Percentiles rank a stretch among this genome's conserved stretches.
Evolutionary conservation across 805 yeast genomes (phyloP).

Genomic region (Barnettozyma sp.): DNA sequence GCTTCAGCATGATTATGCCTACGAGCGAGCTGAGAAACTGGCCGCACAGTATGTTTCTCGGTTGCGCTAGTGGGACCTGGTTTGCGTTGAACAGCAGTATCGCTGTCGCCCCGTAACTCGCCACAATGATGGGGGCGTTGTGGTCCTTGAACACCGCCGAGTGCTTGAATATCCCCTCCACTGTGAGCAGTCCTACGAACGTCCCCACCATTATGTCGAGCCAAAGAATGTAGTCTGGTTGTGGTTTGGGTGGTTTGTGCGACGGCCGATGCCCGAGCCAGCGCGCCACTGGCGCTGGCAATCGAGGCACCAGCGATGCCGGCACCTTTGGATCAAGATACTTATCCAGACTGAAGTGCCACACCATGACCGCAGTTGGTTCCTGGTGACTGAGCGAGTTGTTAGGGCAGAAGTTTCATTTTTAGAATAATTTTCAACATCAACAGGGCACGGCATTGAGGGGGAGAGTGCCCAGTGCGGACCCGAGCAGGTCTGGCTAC

Average conservation of each 20-base stretch:
- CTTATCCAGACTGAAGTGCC: slow-evolving; percentile 14
- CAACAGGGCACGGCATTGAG: no score
- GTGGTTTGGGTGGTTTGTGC: slow-evolving; percentile 16
- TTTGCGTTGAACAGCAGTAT: slow-evolving; percentile 49
- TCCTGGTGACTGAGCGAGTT: no score
- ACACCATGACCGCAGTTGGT: no score
- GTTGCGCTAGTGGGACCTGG: slow-evolving; percentile 55
- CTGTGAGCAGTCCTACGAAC: slow-evolving; percentile 37
- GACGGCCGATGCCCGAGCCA: slow-evolving; percentile 35
- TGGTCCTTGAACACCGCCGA: slow-evolving; percentile 32
- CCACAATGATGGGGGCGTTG: slow-evolving; percentile 44
- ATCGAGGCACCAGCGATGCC: slow-evolving; percentile 21
- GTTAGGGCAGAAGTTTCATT: no score
- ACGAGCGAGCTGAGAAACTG: slow-evolving; percentile 46
- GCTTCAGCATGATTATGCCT: slow-evolving; percentile 48
- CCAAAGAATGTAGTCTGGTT: slow-evolving; percentile 37
- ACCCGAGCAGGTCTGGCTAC: no score
- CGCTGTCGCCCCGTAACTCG: slow-evolving; percentile 57
- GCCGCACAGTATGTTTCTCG: slow-evolving; percentile 51
- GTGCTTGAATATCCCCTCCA: slow-evolving; percentile 40
- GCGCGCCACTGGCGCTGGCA: slow-evolving; percentile 32
- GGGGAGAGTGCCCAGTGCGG: no score
- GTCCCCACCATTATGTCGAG: slow-evolving; percentile 39
- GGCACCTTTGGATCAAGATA: slow-evolving; percentile 16
- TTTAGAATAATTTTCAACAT: no score